Conservation (phyloP, 257 asterid genomes). For the Forsythia viridissima region DNA sequence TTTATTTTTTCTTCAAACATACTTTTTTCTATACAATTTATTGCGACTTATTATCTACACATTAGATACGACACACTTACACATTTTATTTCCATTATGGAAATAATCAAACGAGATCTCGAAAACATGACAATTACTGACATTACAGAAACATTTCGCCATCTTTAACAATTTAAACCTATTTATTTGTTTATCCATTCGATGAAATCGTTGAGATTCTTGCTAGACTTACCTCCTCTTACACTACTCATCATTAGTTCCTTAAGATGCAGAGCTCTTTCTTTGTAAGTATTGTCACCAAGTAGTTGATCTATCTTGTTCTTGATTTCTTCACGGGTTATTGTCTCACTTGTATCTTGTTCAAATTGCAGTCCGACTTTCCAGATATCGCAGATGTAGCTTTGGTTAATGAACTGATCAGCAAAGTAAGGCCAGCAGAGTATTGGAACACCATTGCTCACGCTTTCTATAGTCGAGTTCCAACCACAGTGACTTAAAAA, state of each 20-base stretch:
- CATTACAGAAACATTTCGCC: too few species aligned
- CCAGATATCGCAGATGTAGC: constrained; percentile 67
- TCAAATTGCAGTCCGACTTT: constrained; percentile 43
- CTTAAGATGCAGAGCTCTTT: constrained; percentile 39
- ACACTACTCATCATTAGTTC: constrained; percentile 25
- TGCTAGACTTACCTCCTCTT: constrained; percentile 41
- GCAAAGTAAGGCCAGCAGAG: constrained; percentile 63
- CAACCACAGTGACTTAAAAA: constrained; percentile 79
- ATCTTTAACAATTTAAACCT: too few species aligned
- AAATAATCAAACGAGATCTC: too few species aligned
- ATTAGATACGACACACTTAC: too few species aligned
- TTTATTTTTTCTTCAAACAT: too few species aligned
- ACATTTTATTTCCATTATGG: too few species aligned
- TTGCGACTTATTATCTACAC: too few species aligned
- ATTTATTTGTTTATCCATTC: constrained; percentile 36
- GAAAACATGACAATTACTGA: too few species aligned
- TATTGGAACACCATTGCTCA: constrained; percentile 51
- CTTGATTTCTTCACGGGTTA: constrained; percentile 36
- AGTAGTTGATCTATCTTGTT: constrained; percentile 36
- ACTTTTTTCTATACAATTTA: too few species aligned
- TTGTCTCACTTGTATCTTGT: constrained; percentile 21
- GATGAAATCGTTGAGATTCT: constrained; percentile 41
- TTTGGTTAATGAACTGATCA: constrained; percentile 55
- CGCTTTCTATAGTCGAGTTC: constrained; percentile 62
- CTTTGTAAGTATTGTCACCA: constrained; percentile 28